A percentile compares a stretch with the other conserved stretches of the same genome.
phyloP scores from a whole-genome alignment of 495 filamentous ascomycete species.

The Trichoderma gamsii region DNA sequence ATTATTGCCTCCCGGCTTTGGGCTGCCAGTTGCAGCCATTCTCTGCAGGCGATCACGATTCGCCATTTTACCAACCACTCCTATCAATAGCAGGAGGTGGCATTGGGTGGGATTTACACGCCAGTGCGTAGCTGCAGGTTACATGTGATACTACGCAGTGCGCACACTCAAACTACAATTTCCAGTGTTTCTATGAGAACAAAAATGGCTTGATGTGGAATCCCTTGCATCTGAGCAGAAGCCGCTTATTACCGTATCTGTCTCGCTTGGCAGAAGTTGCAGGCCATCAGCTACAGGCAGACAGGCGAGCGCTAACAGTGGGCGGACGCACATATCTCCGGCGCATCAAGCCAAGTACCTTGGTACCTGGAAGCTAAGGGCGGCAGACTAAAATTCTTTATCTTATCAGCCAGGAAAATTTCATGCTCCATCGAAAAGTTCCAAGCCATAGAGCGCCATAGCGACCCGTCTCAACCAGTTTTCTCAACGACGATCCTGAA shows the following conservation, averaged over 20 bases:
- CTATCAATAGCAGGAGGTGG: not conserved
- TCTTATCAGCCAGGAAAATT: slow-evolving; percentile 13
- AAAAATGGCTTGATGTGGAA: too few relatives aligned
- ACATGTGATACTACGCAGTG: not conserved
- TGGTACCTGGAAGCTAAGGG: not conserved
- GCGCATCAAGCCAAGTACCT: not conserved
- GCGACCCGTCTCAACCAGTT: not conserved
- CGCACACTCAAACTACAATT: not conserved
- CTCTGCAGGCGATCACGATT: not conserved
- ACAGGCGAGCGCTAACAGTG: not conserved
- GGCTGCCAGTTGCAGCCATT: not conserved
- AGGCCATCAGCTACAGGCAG: not conserved
- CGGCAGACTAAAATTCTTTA: not conserved
- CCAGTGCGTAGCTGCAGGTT: not conserved
- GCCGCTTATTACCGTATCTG: too few relatives aligned
- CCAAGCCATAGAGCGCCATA: not conserved
- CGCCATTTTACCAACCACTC: not conserved
- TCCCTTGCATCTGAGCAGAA: too few relatives aligned
- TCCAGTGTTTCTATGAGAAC: not conserved
- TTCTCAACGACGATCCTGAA: not conserved
- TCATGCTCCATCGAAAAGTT: not conserved
- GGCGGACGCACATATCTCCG: slow-evolving; percentile 4
- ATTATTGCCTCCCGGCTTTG: not conserved
- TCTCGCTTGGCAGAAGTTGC: not conserved
- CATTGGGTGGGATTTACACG: not conserved